Evolutionary conservation across 306 rosid genomes (phyloP), one percentile per base, ranked within the genome.

Genomic region (Corylus avellana): DNA sequence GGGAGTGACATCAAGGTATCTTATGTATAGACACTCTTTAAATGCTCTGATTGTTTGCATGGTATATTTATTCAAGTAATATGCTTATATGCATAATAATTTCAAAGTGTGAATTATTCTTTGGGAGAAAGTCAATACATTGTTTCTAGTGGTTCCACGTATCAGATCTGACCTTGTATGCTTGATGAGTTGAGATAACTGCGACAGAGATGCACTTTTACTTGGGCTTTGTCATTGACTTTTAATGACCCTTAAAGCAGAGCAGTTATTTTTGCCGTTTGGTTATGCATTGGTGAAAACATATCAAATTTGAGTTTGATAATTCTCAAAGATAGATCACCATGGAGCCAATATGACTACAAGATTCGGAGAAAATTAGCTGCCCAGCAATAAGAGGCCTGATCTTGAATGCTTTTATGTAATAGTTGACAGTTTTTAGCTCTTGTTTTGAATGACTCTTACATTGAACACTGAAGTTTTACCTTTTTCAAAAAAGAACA

Each of bases 1-100:
- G 98, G 98, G 76, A 89, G 93, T 77, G 98, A 92, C 84, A 92
- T 95, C 78, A 95, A 92, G 97, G 98, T 93, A 92, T 79, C 11
- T 14, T 22, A 13, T n/a, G 29, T 1, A 0, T 1, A 47, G 10
- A 25, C 14, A 18, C 46, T 3, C 75, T 68, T 68, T n/a, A 44
- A 7, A 29, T 68, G 13, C 17, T 68, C 72, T 42, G 12, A 10
- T 0, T 68, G 72, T 68, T 22, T 68, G 51, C 18, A 10, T 68
- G 9, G 8, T 27, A 68, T 68, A 0, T 42, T 68, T 68, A 68
- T 67, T 67, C 49, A n/a, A 17, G 49, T 18, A 0, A 7, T 8
- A 17, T 0, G 0, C 44, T 48, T 48, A 48, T 8, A 11, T 48
- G 72, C 72, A 37, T 7, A 2, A 7, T 37, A 64, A 64, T 64